Evolutionary conservation across 495 filamentous ascomycete species (phyloP).

Genomic region (Aspergillus leporis): DNA sequence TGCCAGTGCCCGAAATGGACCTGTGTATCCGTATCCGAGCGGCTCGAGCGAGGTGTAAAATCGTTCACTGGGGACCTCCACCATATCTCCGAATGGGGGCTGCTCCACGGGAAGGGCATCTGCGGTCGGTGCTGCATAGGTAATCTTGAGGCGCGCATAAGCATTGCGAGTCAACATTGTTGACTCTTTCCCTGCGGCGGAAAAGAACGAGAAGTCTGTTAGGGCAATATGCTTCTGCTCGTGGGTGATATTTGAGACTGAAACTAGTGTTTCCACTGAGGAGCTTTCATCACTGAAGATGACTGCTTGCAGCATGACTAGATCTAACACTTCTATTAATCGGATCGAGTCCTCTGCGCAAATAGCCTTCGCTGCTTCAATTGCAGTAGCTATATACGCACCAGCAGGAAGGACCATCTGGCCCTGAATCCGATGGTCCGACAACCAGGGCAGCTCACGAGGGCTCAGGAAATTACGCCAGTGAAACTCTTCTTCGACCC

Average conservation of each 20-base stretch:
- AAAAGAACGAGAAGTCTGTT: neutral
- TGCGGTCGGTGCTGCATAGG: neutral
- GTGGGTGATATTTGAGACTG: neutral
- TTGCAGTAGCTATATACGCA: conserved; percentile 19
- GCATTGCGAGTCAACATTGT: neutral
- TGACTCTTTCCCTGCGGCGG: neutral
- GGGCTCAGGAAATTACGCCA: conserved; percentile 20
- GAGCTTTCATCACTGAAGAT: neutral
- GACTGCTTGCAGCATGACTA: conserved; percentile 7
- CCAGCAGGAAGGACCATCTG: conserved; percentile 20
- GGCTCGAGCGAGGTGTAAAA: neutral
- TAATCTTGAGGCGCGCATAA: neutral
- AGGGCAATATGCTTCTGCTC: neutral
- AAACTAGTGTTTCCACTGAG: neutral
- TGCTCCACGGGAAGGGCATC: neutral
- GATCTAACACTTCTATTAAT: conserved; percentile 8
- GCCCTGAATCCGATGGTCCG: conserved; percentile 16
- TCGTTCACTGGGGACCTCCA: conserved; percentile 1
- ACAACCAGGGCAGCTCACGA: conserved; percentile 18
- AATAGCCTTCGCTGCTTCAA: conserved; percentile 21
- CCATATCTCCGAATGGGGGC: conserved; percentile 3
- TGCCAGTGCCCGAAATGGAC: neutral
- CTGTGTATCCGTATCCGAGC: conserved; percentile 4
- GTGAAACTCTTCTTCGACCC: conserved; percentile 5
- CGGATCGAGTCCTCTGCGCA: neutral